Percentiles rank a stretch among this genome's conserved stretches.
Conservation (phyloP, 176 grass and related monocot genomes). For the Juncus inflexus region DNA sequence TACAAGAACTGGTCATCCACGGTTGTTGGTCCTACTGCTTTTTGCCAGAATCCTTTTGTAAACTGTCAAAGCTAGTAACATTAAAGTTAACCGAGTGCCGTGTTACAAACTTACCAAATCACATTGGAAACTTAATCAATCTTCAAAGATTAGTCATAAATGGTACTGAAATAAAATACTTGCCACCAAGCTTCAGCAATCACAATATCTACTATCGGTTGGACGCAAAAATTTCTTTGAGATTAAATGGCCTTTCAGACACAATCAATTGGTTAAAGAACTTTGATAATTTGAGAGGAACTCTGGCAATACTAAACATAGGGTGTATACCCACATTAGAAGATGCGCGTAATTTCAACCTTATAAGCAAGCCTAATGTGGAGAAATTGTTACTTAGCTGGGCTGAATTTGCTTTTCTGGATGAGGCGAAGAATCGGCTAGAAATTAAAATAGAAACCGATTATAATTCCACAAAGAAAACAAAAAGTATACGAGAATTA, state of each 20-base stretch:
- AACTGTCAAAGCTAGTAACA: constrained; percentile 32
- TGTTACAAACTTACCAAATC: constrained; percentile 24
- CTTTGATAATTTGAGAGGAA: constrained; percentile 10
- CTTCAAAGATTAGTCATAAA: constrained; percentile 1
- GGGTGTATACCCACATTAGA: background rate
- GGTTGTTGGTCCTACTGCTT: background rate
- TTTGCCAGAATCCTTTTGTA: constrained; percentile 34
- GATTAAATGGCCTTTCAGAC: constrained; percentile 11
- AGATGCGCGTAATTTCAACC: constrained; percentile 27
- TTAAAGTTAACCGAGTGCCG: constrained; percentile 15
- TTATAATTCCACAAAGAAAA: too few relatives aligned
- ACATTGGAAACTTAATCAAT: constrained; percentile 25
- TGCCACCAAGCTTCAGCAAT: background rate
- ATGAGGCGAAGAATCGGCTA: background rate
- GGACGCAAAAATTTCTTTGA: background rate
- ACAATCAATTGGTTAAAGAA: constrained; percentile 31
- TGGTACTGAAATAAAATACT: background rate
- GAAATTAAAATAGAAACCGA: background rate
- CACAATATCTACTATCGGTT: constrained; percentile 26
- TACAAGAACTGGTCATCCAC: constrained; percentile 30
- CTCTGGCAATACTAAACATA: constrained; percentile 17
- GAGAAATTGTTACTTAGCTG: constrained; percentile 24
- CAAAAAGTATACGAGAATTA: too few relatives aligned
- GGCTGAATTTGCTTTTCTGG: background rate
- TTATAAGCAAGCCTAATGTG: constrained; percentile 29